Percentiles rank a stretch among this genome's conserved stretches.
phyloP scores from a whole-genome alignment of 768 basidiomycete genomes.

The Suillus tomentosus region DNA sequence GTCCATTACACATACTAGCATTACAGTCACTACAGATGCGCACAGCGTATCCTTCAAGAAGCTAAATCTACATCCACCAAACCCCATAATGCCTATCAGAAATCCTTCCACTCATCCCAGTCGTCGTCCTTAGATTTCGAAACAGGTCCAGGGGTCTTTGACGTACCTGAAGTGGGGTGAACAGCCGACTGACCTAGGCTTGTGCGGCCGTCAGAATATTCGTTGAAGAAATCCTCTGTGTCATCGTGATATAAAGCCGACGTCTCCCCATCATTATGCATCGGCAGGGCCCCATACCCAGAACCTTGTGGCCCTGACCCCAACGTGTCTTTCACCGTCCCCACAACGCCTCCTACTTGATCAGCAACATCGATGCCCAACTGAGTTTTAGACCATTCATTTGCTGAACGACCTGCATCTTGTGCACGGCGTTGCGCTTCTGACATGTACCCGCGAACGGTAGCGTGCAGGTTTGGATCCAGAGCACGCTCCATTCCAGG shows the following conservation, averaged over 20 bases:
- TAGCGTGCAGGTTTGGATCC: slow-evolving; percentile 80
- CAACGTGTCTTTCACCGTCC: slow-evolving; percentile 59
- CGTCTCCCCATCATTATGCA: slow-evolving; percentile 52
- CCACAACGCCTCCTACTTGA: slow-evolving; percentile 70
- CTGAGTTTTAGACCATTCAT: slow-evolving; percentile 75
- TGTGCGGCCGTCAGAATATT: slow-evolving; percentile 28
- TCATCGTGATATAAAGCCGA: slow-evolving; percentile 64
- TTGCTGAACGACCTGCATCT: slow-evolving; percentile 62
- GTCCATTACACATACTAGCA: background rate
- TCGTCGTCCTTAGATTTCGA: slow-evolving; percentile 47
- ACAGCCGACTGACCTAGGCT: slow-evolving; percentile 18
- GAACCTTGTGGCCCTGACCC: slow-evolving; percentile 55
- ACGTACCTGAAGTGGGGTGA: slow-evolving; percentile 13
- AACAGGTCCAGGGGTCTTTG: slow-evolving; percentile 24
- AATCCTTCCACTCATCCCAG: slow-evolving; percentile 85
- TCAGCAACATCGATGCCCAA: slow-evolving; percentile 87
- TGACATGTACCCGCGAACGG: slow-evolving; percentile 69
- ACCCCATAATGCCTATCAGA: slow-evolving; percentile 41
- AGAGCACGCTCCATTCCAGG: slow-evolving; percentile 81
- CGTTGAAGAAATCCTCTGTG: slow-evolving; percentile 60
- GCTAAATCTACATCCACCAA: background rate
- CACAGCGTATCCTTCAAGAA: background rate
- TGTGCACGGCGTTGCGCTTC: slow-evolving; percentile 69
- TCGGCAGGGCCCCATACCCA: slow-evolving; percentile 51
- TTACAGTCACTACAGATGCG: background rate